Percentiles rank a stretch among this genome's conserved stretches.
Evolutionary conservation across 2,329 filamentous ascomycete genomes (phyloP).

Genomic region (Aspergillus thermomutatus): DNA sequence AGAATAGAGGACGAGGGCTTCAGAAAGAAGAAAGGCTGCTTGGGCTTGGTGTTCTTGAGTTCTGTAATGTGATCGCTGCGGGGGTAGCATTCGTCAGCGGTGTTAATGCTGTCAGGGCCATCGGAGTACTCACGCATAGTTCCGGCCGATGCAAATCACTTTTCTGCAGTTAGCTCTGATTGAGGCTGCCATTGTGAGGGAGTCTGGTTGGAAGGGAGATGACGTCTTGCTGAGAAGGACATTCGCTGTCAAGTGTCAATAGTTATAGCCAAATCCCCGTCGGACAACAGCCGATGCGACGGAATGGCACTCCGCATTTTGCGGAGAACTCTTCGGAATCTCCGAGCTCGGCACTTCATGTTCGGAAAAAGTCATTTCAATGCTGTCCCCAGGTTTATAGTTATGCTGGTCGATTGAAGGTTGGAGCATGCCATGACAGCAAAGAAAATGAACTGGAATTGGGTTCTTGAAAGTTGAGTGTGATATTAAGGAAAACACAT

Average conservation of each 20-base stretch:
- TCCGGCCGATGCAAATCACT: constrained; percentile 89
- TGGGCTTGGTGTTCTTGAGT: constrained; percentile 80
- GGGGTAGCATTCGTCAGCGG: constrained; percentile 2
- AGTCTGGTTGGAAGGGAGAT: not conserved
- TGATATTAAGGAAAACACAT: not conserved
- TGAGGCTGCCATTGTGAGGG: constrained; percentile 36
- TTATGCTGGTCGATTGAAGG: not conserved
- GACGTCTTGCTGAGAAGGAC: not conserved
- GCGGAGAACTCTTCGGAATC: constrained; percentile 24
- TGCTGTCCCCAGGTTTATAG: not conserved
- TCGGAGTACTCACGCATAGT: constrained; percentile 72
- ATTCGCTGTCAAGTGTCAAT: not conserved
- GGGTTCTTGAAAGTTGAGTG: not conserved
- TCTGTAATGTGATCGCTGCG: constrained; percentile 86
- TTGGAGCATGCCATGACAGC: not conserved
- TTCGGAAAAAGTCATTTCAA: not conserved
- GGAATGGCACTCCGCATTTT: constrained; percentile 19
- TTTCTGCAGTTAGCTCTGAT: constrained; percentile 59
- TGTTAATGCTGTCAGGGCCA: not conserved
- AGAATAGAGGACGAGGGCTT: constrained; percentile 89
- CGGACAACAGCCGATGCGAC: constrained; percentile 10
- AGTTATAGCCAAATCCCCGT: not conserved
- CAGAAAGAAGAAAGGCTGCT: constrained; percentile 98
- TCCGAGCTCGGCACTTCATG: constrained; percentile 19
- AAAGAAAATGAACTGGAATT: constrained; percentile 6